These are phyloP conservation scores for Fusarium coicis DNA, from an alignment of 2,329 filamentous ascomycete genomes.

Conservation along the genomic window DNA sequence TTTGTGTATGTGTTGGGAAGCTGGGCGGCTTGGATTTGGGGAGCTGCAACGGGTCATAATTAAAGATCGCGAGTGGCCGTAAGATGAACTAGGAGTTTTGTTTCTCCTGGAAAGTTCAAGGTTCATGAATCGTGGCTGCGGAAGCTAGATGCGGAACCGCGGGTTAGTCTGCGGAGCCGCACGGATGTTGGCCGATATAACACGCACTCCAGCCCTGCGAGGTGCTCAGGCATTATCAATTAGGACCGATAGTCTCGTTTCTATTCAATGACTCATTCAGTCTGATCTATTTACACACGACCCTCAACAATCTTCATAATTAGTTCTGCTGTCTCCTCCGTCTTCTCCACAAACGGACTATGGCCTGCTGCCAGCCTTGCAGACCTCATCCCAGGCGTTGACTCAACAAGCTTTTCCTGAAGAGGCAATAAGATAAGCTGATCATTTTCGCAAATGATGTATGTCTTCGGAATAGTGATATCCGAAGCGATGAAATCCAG, in stretches of 20 bases:
- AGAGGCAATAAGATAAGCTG: neutral
- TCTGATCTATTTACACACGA: neutral
- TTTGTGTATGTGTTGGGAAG: neutral
- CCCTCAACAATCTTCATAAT: neutral
- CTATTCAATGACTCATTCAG: neutral
- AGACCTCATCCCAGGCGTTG: slow-evolving; percentile 1
- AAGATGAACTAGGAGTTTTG: rapidly evolving
- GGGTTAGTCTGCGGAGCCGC: neutral
- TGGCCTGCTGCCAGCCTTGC: slow-evolving; percentile 8
- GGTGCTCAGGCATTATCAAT: neutral
- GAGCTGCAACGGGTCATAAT: neutral
- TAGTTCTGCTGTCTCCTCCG: neutral
- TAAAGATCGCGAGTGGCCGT: neutral
- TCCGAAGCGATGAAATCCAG: slow-evolving; percentile 15
- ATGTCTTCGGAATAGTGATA: slow-evolving; percentile 13
- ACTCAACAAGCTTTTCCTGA: slow-evolving; percentile 11
- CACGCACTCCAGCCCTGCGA: neutral
- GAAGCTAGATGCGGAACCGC: neutral
- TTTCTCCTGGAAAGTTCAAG: rapidly evolving
- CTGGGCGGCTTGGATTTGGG: neutral
- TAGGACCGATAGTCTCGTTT: neutral
- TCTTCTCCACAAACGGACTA: slow-evolving; percentile 13
- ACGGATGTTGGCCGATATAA: neutral
- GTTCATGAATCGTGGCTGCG: neutral
- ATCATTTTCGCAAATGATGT: slow-evolving; percentile 15